A percentile compares a stretch with the other conserved stretches of the same genome.
These are phyloP conservation scores for Letharia columbiana DNA, from an alignment of 495 filamentous ascomycete genomes.

Conservation along the genomic window DNA sequence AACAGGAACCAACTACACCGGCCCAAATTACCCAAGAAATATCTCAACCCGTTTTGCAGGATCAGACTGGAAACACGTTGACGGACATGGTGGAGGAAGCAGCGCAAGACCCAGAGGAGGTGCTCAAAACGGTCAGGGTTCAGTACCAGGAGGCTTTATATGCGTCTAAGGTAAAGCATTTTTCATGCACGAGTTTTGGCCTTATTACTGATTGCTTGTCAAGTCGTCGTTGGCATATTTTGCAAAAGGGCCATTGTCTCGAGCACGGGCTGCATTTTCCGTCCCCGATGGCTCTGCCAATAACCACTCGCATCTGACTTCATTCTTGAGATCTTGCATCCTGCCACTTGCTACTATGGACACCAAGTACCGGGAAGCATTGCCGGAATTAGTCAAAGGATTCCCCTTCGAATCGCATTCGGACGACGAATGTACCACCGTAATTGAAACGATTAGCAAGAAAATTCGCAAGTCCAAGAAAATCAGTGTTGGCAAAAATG, in stretches of 20 bases:
- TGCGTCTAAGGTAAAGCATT: constrained; percentile 61
- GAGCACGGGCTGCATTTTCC: constrained; percentile 67
- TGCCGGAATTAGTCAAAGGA: constrained; percentile 58
- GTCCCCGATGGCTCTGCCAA: constrained; percentile 33
- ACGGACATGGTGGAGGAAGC: constrained; percentile 17
- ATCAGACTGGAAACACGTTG: constrained; percentile 13
- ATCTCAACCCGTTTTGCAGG: constrained; percentile 7
- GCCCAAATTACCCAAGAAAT: constrained; percentile 16
- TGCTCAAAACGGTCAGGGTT: constrained; percentile 57
- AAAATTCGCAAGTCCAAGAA: constrained; percentile 59
- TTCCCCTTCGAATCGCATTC: constrained; percentile 51
- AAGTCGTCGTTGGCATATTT: constrained; percentile 91
- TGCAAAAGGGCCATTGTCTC: constrained; percentile 89
- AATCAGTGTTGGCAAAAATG: constrained; percentile 65
- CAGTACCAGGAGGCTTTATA: constrained; percentile 90
- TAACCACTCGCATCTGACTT: constrained; percentile 43
- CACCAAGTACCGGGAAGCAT: constrained; percentile 73
- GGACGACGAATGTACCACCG: constrained; percentile 44
- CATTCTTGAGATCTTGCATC: constrained; percentile 62
- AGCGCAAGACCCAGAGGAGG: constrained; percentile 50
- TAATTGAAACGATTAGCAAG: constrained; percentile 22
- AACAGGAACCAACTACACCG: constrained; percentile 16
- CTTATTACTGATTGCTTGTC: constrained; percentile 3
- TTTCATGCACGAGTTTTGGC: neutral
- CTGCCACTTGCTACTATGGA: constrained; percentile 69